Conservation (phyloP, 257 asterid genomes). For the Solanum pennellii region DNA sequence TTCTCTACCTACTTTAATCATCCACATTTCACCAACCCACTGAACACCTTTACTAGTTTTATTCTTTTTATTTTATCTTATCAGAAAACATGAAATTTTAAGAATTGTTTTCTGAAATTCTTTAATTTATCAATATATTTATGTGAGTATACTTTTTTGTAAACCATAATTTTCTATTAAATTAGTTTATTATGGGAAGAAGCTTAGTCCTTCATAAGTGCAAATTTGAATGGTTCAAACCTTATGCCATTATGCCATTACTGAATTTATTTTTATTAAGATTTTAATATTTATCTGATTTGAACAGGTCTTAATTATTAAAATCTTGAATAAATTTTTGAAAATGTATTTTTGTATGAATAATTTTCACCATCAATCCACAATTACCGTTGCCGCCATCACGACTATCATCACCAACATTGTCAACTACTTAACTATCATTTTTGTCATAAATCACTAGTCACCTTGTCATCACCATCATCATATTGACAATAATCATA, state of each 20-base stretch:
- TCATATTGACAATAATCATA: background rate
- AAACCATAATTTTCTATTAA: background rate
- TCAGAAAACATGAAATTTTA: background rate
- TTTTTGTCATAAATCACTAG: background rate
- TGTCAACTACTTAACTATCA: too few species aligned
- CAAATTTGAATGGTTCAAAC: background rate
- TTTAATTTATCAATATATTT: background rate
- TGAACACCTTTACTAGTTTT: background rate
- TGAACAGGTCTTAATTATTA: background rate
- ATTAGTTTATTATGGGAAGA: background rate
- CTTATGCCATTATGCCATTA: background rate
- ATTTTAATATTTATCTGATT: background rate
- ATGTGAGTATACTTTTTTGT: background rate
- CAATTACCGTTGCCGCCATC: rapidly evolving
- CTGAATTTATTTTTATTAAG: background rate
- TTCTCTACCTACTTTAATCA: background rate
- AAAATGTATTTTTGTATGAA: background rate
- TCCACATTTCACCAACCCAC: background rate
- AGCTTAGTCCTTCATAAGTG: background rate
- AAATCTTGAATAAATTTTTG: background rate
- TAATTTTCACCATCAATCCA: background rate
- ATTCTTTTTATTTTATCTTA: background rate
- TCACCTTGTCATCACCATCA: background rate
- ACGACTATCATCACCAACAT: rapidly evolving
- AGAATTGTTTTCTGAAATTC: background rate